phyloP scores from a whole-genome alignment of 2,329 filamentous ascomycete genomes.

The Penicillium frequentans region DNA sequence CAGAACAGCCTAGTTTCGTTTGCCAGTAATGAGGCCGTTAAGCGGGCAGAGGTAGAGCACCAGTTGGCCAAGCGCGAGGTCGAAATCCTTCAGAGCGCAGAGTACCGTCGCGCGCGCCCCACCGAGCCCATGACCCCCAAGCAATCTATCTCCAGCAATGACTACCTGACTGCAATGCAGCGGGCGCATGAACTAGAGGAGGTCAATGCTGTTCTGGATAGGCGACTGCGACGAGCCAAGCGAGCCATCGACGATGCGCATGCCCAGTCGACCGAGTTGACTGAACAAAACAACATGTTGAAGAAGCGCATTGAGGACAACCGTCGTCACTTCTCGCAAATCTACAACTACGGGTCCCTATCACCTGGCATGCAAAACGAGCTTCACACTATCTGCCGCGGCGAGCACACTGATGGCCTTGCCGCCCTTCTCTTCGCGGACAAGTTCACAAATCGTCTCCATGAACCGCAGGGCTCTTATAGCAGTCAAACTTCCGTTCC shows the following conservation, averaged over 20 bases:
- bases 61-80: constrained; percentile 88
- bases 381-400: constrained; percentile 41
- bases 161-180: constrained; percentile 61
- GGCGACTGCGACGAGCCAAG: constrained; percentile 70
- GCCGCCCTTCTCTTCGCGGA: constrained; percentile 41
- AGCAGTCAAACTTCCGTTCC: constrained; percentile 67
- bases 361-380: constrained; percentile 59
- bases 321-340: constrained; percentile 76
- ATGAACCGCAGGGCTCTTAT: constrained; percentile 17
- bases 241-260: constrained; percentile 76
- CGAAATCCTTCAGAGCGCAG: constrained; percentile 74
- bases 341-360: constrained; percentile 72
- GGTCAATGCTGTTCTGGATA: constrained; percentile 64
- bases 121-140: constrained; percentile 42
- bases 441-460: constrained; percentile 38
- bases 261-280: constrained; percentile 67
- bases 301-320: constrained; percentile 86
- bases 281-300: constrained; percentile 74
- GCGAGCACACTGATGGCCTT: constrained; percentile 39
- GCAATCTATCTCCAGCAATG: constrained; percentile 35
- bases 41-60: constrained; percentile 85
- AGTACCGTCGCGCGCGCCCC: constrained; percentile 64
- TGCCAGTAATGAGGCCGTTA: constrained; percentile 79
- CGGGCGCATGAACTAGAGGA: constrained; percentile 66
- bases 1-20: constrained; percentile 83